phyloP scores from a whole-genome alignment of 225 moss, liverwort and hornwort genomes.

The Bryum argenteum region DNA sequence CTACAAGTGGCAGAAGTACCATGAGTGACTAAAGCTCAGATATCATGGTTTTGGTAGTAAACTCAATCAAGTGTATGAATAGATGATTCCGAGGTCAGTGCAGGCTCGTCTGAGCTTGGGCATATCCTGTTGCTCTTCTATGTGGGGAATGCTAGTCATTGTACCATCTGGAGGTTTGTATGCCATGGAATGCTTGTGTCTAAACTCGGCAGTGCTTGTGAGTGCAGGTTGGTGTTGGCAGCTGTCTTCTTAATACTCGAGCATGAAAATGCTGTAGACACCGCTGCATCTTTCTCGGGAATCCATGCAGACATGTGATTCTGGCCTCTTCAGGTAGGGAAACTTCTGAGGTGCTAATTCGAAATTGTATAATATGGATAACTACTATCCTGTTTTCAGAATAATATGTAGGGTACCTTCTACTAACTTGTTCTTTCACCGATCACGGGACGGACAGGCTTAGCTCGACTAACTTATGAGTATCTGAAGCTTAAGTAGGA shows the following conservation, averaged over 20 bases:
- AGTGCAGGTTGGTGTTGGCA: constrained; percentile 59
- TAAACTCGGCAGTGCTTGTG: constrained; percentile 23
- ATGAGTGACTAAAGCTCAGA: no score
- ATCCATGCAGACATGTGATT: constrained; percentile 56
- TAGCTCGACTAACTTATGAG: neutral
- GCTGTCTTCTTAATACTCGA: constrained; percentile 60
- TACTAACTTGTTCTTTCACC: no score
- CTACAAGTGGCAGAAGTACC: no score
- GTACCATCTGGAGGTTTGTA: neutral
- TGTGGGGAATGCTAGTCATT: neutral
- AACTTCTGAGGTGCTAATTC: neutral
- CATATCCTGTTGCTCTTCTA: neutral
- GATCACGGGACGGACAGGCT: neutral
- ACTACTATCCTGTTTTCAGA: no score
- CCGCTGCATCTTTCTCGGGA: constrained; percentile 27
- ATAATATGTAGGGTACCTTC: neutral
- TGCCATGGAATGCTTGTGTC: neutral
- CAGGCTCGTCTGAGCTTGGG: no score
- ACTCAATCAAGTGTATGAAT: no score
- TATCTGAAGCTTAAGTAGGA: neutral
- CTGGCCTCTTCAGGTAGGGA: constrained; percentile 16
- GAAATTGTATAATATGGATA: no score
- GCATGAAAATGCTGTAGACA: constrained; percentile 41
- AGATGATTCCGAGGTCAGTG: no score
- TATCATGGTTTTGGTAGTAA: no score